These are phyloP conservation scores for Aspergillus transmontanensis DNA, from an alignment of 2,329 filamentous ascomycete species.

Conservation along the genomic window DNA sequence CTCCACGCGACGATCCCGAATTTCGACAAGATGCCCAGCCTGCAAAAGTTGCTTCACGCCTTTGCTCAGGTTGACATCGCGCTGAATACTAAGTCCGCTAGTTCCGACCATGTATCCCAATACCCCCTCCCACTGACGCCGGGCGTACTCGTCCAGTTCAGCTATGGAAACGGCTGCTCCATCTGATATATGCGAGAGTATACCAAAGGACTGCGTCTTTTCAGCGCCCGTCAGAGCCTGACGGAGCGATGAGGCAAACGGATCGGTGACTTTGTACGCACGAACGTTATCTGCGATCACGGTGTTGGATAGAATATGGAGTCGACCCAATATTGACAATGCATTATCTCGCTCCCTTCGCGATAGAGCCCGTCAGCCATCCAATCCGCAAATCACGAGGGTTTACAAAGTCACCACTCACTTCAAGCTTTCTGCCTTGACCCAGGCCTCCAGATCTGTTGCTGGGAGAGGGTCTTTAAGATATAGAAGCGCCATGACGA, in stretches of 20 bases:
- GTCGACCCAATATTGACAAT: slow-evolving; percentile 74
- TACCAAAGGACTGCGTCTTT: slow-evolving; percentile 84
- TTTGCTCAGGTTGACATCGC: slow-evolving; percentile 61
- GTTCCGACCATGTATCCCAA: slow-evolving; percentile 85
- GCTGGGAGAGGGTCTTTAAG: slow-evolving; percentile 78
- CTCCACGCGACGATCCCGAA: slow-evolving; percentile 56
- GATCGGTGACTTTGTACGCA: slow-evolving; percentile 75
- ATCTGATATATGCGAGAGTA: slow-evolving; percentile 70
- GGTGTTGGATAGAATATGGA: slow-evolving; percentile 81
- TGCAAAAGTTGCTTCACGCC: slow-evolving; percentile 84
- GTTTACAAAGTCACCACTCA: slow-evolving; percentile 31
- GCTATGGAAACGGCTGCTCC: slow-evolving; percentile 66
- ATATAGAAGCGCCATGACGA: slow-evolving; percentile 95
- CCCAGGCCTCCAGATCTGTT: slow-evolving; percentile 83
- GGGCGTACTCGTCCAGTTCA: slow-evolving; percentile 82
- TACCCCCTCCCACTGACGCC: slow-evolving; percentile 92
- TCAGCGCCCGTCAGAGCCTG: slow-evolving; percentile 87
- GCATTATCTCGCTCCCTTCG: slow-evolving; percentile 78
- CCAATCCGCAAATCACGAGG: not conserved
- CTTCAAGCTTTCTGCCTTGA: slow-evolving; percentile 68
- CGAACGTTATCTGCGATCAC: slow-evolving; percentile 62
- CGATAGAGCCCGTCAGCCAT: not conserved
- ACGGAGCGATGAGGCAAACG: slow-evolving; percentile 81
- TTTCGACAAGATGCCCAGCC: slow-evolving; percentile 77
- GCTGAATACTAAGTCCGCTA: slow-evolving; percentile 50